Evolutionary conservation across 2,329 filamentous ascomycete species (phyloP).

Genomic region (Aspergillus sp.): DNA sequence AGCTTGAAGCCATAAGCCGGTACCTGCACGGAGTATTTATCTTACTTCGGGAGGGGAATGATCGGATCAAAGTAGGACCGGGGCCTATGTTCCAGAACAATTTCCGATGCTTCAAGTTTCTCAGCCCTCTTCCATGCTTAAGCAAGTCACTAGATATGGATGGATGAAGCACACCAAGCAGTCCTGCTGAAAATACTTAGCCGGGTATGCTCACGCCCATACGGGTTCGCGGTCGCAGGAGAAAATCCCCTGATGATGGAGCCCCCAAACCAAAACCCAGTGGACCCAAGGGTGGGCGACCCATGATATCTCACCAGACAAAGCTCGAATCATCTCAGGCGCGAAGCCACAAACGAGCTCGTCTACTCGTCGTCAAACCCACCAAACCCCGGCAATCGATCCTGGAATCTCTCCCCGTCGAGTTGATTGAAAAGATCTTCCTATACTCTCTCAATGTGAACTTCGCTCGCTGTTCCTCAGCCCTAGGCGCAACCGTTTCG

Average conservation of each 20-base stretch:
- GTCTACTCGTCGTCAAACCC: conserved; percentile 12
- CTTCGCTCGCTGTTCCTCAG: conserved; percentile 44
- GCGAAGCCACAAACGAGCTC: conserved; percentile 16
- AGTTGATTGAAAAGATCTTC: conserved; percentile 57
- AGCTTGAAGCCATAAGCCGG: too few species aligned
- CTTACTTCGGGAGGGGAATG: too few species aligned
- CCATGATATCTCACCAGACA: conserved; percentile 16
- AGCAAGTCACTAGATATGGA: background rate
- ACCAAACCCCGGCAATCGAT: conserved; percentile 23
- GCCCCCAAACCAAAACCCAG: conserved; percentile 12
- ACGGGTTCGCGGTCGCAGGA: conserved; percentile 33
- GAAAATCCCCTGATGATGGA: conserved; percentile 12
- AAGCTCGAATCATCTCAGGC: conserved; percentile 13
- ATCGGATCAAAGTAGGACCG: too few species aligned
- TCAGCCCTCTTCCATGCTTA: background rate
- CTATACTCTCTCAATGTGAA: conserved; percentile 50
- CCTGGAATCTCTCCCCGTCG: conserved; percentile 51
- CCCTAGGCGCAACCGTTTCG: conserved; percentile 43
- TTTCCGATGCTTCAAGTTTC: too few species aligned
- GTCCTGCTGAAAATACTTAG: conserved; percentile 43
- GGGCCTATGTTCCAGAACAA: too few species aligned
- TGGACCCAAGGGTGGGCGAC: conserved; percentile 19
- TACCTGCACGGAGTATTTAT: too few species aligned
- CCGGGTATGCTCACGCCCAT: conserved; percentile 33
- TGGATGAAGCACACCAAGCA: background rate